Evolutionary conservation across 257 asterid genomes (phyloP).

Genomic region (Ehretia macrophylla): DNA sequence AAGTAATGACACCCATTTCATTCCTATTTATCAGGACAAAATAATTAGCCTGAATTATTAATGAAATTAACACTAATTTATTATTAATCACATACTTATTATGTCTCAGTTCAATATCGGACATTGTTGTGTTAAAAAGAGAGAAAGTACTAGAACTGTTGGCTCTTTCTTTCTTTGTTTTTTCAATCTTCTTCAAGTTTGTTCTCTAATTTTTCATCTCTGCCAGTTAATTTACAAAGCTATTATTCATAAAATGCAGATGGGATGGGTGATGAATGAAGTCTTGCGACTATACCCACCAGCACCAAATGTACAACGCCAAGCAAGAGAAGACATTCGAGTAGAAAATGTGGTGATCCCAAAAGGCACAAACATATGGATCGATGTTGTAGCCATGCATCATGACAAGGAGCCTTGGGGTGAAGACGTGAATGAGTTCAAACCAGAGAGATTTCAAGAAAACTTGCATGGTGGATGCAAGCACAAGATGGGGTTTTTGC

Average conservation of each 20-base stretch:
- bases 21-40: too few species aligned
- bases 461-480: constrained; percentile 59
- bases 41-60: too few species aligned
- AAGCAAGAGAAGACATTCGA: constrained; percentile 57
- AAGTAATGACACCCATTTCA: too few species aligned
- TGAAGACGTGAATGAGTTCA: constrained; percentile 65
- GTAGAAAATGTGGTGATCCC: constrained; percentile 54
- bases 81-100: too few species aligned
- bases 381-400: constrained; percentile 79
- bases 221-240: too few species aligned
- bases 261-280: constrained; percentile 94
- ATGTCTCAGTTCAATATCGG: too few species aligned
- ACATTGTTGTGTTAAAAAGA: too few species aligned
- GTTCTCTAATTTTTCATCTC: too few species aligned
- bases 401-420: constrained; percentile 75
- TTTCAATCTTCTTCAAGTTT: too few species aligned
- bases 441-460: constrained; percentile 60
- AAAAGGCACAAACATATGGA: constrained; percentile 78
- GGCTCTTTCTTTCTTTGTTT: too few species aligned
- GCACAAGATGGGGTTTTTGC: constrained; percentile 85
- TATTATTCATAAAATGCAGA: constrained; percentile 52
- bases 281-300: constrained; percentile 70
- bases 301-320: constrained; percentile 80
- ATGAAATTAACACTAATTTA: too few species aligned
- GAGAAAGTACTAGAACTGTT: too few species aligned